Evolutionary conservation across 805 yeast genomes (phyloP), one percentile per base, ranked within the genome.

Genomic region (Dipodascus albidus): DNA sequence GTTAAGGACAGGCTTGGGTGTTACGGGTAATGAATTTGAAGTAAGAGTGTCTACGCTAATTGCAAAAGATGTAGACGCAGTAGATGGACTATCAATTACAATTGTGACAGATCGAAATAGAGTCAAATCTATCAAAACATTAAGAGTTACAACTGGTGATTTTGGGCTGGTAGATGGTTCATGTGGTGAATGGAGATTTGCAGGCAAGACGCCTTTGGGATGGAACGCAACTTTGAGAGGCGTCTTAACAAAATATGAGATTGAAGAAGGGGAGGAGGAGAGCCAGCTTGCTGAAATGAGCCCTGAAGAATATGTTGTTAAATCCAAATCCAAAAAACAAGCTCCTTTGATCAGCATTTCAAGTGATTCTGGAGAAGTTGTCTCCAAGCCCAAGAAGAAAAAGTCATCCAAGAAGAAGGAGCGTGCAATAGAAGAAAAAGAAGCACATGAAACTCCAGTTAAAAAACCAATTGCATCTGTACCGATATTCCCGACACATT

Each of bases 141-240:
- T 79, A 50, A 70, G 95, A 56, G 70, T 80, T 38, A 83, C 96
- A 0, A 83, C 83, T 53, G 97, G 97, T 3, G 90, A 88, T 61
- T 78, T 85, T 59, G 77, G 76, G 50, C 74, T 74, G 49, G 74
- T 75, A 49, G 76, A 78, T 2, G 66, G 71, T 3, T 80, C 81
- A 0, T 65, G 62, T 35, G 82, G 79, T n/a, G 79, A 76, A 57
- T 87, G 96, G 96, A 71, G 77, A 3, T 75, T 88, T 58, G 83
- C 81, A 52, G 71, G 75, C 62, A 70, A 72, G 24, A 67, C 81
- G 4, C 70, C 81, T 1, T 72, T 83, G 1, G 96, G 96, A 0
- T 73, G 81, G 56, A 76, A 73, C 49, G 88, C 95, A 0, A 68
- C 83, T 0, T 70, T 90, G 14, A 72, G 87, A 49, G 96, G 89